Evolutionary conservation across 495 filamentous ascomycete species (phyloP).

Genomic region (Clohesyomyces aquaticus): DNA sequence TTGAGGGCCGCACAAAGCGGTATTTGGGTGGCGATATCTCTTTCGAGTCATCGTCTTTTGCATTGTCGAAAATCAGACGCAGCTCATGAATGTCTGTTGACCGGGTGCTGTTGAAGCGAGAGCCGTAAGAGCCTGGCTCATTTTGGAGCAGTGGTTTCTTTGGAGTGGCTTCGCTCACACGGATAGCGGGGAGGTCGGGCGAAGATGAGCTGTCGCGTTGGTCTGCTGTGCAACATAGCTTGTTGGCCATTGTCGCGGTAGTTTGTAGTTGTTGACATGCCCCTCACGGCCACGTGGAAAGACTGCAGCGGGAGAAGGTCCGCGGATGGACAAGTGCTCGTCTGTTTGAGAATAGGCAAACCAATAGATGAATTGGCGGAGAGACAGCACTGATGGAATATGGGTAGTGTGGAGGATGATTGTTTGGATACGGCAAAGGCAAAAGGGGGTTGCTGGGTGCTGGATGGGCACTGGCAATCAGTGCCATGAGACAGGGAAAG

Average conservation of each 20-base stretch:
- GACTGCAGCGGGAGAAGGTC: neutral
- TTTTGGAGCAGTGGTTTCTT: constrained; percentile 24
- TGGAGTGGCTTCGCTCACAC: constrained; percentile 33
- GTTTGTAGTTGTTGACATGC: neutral
- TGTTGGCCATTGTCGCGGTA: constrained; percentile 15
- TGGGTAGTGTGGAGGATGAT: neutral
- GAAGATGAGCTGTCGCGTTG: constrained; percentile 18
- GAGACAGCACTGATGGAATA: constrained; percentile 1
- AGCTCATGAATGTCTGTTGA: constrained; percentile 36
- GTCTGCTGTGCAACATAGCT: constrained; percentile 32
- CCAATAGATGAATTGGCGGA: neutral
- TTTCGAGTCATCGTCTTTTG: constrained; percentile 13
- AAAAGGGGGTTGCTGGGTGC: too few relatives aligned
- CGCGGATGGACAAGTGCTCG: neutral
- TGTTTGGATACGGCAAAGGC: too few relatives aligned
- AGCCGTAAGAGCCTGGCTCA: constrained; percentile 8
- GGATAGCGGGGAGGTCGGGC: constrained; percentile 34
- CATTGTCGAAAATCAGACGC: constrained; percentile 38
- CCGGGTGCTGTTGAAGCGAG: constrained; percentile 35
- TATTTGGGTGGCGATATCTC: constrained; percentile 8
- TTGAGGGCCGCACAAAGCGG: constrained; percentile 17
- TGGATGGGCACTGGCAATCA: too few relatives aligned
- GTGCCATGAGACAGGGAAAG: too few relatives aligned
- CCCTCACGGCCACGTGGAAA: neutral
- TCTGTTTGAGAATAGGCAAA: neutral